Conservation (phyloP, 1,139 yeast genomes). For the Candida neerlandica region DNA sequence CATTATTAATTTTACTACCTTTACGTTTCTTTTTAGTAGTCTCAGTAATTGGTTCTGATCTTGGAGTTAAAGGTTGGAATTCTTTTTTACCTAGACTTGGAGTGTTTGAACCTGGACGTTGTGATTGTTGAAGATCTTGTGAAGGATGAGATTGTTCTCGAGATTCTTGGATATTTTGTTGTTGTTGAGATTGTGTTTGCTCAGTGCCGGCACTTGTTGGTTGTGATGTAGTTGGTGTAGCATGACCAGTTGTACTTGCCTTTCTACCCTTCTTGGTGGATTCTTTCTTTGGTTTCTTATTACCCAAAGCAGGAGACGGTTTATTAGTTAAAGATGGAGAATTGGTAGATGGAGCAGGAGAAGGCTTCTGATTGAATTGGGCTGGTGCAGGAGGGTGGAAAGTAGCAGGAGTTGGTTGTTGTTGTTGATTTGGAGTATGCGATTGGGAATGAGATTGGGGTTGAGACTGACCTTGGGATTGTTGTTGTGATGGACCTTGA, state of each 20-base stretch:
- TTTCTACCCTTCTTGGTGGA: constrained; percentile 35
- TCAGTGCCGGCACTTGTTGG: constrained; percentile 17
- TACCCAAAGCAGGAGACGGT: constrained; percentile 35
- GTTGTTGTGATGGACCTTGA: no score
- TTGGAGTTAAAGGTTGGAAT: constrained; percentile 46
- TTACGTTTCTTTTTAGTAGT: constrained; percentile 28
- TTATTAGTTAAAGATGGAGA: constrained; percentile 40
- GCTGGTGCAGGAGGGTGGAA: constrained; percentile 15
- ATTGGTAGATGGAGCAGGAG: constrained; percentile 30
- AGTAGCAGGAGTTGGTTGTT: constrained; percentile 19
- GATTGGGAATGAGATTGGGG: neutral
- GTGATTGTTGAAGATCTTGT: constrained; percentile 4
- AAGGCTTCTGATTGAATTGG: constrained; percentile 21
- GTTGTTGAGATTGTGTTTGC: constrained; percentile 19
- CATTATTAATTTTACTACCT: constrained; percentile 22
- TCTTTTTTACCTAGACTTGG: constrained; percentile 39
- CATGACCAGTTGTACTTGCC: constrained; percentile 26
- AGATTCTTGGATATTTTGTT: constrained; percentile 11
- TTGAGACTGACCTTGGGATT: constrained; percentile 16
- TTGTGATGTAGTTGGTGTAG: constrained; percentile 12
- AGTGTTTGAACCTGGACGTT: constrained; percentile 19
- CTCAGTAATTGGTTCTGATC: constrained; percentile 39
- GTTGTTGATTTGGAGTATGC: constrained; percentile 15
- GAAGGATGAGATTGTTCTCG: constrained; percentile 5
- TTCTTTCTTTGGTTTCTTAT: constrained; percentile 24